Base-by-base conservation (phyloP, 495 filamentous ascomycete species). In the Neurospora sublineolata region DNA sequence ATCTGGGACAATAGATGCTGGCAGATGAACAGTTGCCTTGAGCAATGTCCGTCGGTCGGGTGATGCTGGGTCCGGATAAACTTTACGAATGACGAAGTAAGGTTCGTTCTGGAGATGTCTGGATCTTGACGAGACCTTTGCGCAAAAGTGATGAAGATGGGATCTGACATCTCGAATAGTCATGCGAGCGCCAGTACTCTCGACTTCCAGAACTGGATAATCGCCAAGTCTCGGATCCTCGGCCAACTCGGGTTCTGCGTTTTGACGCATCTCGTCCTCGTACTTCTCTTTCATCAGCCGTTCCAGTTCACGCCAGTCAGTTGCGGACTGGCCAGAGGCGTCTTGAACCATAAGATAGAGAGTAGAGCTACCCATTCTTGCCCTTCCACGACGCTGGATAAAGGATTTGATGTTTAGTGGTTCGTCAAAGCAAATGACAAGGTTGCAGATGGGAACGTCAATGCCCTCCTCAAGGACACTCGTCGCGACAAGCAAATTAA, bases 381-480 rank as follows among this genome's bases (percentile, higher is more conserved):
- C 94, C 70, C 95, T 85, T 1, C 94, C 94, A 18, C 94, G 88
- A 27, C 94, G 86, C 78, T 99, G 94, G 20, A 99, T 88, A 78
- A 94, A 97, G 0, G 92, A 91, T 75, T 94, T 94, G 37, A 97
- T 80, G 70, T 91, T 94, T 7, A 82, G 78, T 4, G 93, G 93
- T 44, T 85, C 81, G 72, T 97, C 88, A 76, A 92, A 97, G 76
- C 93, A 95, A n/a, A 97, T 84, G 14, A 97, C 93, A 39, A 93
- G 76, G 75, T 94, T 92, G 78, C 94, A 97, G 8, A 89, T 89
- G 10, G 90, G 90, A 3, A 97, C 86, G 78, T 97, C 94, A 44
- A 99, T 92, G 0, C 94, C 95, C 80, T 99, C 95, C 79, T 98
- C 94, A 0, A 97, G 82, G 1, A 94, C 94, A 75, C 87, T 91